Evolutionary conservation across 1,284 basidiomycete genomes (phyloP).

Genomic region (Vanrija pseudolonga): DNA sequence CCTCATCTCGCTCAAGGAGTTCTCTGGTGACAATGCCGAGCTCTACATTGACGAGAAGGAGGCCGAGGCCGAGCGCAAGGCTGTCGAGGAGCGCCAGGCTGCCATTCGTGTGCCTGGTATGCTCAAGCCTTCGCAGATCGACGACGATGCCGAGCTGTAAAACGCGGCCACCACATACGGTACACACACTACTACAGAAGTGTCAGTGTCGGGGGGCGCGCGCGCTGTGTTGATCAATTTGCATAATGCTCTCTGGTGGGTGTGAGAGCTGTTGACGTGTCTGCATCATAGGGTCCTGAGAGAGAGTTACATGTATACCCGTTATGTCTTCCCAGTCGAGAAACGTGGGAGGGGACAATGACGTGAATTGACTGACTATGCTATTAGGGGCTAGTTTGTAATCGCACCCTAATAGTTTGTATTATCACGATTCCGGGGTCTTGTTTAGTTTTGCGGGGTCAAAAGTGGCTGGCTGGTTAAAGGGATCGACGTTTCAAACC

Average conservation of each 20-base stretch:
- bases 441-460: too few species aligned
- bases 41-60: conserved; percentile 95
- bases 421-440: too few species aligned
- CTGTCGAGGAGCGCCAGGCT: conserved; percentile 75
- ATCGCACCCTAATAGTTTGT: too few species aligned
- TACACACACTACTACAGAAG: too few species aligned
- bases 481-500: too few species aligned
- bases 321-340: background rate
- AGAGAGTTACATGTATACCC: background rate
- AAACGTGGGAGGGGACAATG: too few species aligned
- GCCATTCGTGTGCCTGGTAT: conserved; percentile 97
- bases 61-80: conserved; percentile 65
- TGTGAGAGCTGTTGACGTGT: background rate
- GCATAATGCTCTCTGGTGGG: background rate
- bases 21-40: conserved; percentile 75
- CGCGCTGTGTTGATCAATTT: background rate
- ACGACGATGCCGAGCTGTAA: conserved; percentile 63
- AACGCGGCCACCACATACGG: background rate
- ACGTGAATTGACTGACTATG: too few species aligned
- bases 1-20: conserved; percentile 85
- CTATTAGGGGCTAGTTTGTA: too few species aligned
- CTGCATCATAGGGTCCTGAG: background rate
- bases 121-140: conserved; percentile 88
- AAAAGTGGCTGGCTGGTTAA: too few species aligned
- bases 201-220: background rate